Percentiles rank a stretch among this genome's conserved stretches.
Conservation (phyloP, 2,329 filamentous ascomycete genomes). For the Hypoxylon sp. region DNA sequence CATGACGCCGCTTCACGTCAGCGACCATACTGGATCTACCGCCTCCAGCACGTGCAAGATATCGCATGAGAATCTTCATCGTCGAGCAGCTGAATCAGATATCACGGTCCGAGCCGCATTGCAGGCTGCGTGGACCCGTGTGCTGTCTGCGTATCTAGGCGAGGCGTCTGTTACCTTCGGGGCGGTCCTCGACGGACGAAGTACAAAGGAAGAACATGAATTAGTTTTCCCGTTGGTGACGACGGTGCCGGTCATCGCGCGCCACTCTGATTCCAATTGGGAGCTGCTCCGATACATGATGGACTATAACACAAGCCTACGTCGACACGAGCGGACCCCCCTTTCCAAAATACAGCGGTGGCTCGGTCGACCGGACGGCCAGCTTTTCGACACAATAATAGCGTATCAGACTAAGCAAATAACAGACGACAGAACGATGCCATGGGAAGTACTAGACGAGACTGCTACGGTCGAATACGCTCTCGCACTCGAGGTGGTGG, state of each 20-base stretch:
- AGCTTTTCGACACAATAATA: conserved; percentile 84
- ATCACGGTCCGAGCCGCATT: conserved; percentile 79
- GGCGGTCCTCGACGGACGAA: conserved; percentile 79
- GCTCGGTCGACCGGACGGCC: conserved; percentile 68
- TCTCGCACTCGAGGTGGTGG: conserved; percentile 81
- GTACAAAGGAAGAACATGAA: conserved; percentile 63
- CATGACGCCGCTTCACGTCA: conserved; percentile 68
- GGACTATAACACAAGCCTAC: conserved; percentile 67
- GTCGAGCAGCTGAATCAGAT: conserved; percentile 62
- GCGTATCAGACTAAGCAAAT: conserved; percentile 74
- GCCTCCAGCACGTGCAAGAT: conserved; percentile 50
- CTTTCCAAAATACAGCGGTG: conserved; percentile 76
- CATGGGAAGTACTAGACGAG: conserved; percentile 71
- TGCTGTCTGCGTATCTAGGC: conserved; percentile 79
- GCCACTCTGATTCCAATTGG: conserved; percentile 60
- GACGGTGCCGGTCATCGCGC: conserved; percentile 76
- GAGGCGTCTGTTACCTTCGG: conserved; percentile 80
- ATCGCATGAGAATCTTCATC: conserved; percentile 58
- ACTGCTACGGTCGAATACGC: conserved; percentile 77
- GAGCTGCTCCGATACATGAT: conserved; percentile 70
- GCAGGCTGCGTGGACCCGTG: conserved; percentile 78
- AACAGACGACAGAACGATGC: conserved; percentile 32
- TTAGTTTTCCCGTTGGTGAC: conserved; percentile 81
- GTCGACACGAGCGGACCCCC: conserved; percentile 75
- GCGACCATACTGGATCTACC: conserved; percentile 44